Base-by-base conservation (phyloP, 1,284 basidiomycete genomes). In the Ganoderma lingzhi region DNA sequence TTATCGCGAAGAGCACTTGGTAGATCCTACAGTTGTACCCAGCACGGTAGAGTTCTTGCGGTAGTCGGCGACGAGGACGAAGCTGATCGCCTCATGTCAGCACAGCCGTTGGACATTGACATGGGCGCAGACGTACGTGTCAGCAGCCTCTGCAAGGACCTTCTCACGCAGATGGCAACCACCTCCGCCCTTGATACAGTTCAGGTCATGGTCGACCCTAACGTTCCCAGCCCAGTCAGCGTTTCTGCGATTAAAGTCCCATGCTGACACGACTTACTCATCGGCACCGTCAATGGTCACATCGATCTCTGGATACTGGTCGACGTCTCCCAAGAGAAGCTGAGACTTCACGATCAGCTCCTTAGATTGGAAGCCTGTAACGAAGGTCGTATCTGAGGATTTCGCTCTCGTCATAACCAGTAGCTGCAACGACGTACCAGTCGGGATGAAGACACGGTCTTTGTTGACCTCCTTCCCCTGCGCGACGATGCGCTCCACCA, bases 261-360 rank as follows among this genome's bases (percentile, higher is more conserved):
- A 41, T 61, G 37, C n/a, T 61, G 58, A 51, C 23, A 15, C 59
- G 6, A 85, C 93, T 77, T 75, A 96, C 94, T 99, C 97, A 76
- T 99, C 97, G 1, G 97, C 97, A 56, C 97, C 97, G 80, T 99
- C 97, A 66, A 99, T 91, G 6, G 96, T 98, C 37, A 99, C 95
- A 77, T 99, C 98, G 67, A 99, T 93, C 10, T 85, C 84, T 2
- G 94, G 93, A 82, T 95, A 96, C 79, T 96, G 92, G 78, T 96
- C 95, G 4, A 98, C 92, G 77, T 99, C 98, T 41, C 97, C 98
- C 6, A 99, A 87, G 44, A 84, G 90, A 12, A 99, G 85, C 2
- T 91, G 88, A 28, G 92, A 91, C 59, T 87, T 85, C 64, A 99
- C 91, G 78, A 99, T 99, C 71, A 99, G 89, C 79, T 98, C 93